Evolutionary conservation across 352 stramenopile species (phyloP), one percentile per base, ranked within the genome.

Genomic region (Pythium sukuiense): DNA sequence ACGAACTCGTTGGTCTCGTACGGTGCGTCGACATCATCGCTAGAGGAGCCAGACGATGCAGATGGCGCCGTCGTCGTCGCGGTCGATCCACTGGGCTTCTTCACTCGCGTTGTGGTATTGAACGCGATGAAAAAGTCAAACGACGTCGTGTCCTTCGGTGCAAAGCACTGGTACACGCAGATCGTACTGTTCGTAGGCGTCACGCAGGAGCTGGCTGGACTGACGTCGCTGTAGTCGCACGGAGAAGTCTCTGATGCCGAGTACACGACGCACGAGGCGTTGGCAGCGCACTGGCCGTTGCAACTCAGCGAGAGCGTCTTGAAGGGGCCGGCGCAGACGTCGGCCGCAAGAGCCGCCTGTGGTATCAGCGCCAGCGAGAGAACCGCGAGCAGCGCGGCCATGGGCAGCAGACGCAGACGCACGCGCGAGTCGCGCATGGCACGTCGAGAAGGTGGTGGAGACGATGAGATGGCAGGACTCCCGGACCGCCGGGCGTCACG

Each of bases 1-100:
- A 71, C 53, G 35, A 66, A 71, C n/a, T 71, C 52, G 52, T 66
- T 71, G n/a, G 35, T 59, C 27, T 71, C 55, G 37, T 50, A 71
- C 18, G 64, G 58, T 41, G 20, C 16, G 39, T 61, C 53, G 26
- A 26, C 58, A 29, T 43, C 26, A 16, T 16, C 50, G 41, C n/a
- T 33, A n/a, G 18, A 5, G 2, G 24, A 54, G 16, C 35, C 18
- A 26, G 12, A 27, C 0, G 43, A 8, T 5, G 45, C 6, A 1
- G 18, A 8, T 26, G 41, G 4, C 4, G 45, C 24, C 6, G 45
- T 52, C 18, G 6, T 30, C 18, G 20, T 30, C n/a, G 20, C n/a
- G 1, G 45, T 32, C 20, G 45, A 43, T 8, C 33, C 16, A 30
- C 9, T 12, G 6, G 45, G 32, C n/a, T 52, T 52, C 45, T 52